Conservation (phyloP, 441 rosid species). For the Populus hybrid region DNA sequence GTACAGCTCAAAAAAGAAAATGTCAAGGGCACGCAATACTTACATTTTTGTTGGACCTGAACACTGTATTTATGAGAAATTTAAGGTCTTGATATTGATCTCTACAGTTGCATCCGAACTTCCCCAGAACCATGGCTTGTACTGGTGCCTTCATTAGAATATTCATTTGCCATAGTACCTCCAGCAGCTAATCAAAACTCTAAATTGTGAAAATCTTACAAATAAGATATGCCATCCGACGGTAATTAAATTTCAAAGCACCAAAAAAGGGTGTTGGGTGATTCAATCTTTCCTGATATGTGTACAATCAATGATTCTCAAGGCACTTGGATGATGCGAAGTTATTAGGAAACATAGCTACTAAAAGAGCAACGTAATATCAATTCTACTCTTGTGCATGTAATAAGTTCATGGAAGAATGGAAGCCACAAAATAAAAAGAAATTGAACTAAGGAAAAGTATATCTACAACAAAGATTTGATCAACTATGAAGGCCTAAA, state of each 20-base stretch:
- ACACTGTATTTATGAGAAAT: slow-evolving; percentile 67
- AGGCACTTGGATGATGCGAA: not conserved
- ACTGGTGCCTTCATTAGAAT: slow-evolving; percentile 51
- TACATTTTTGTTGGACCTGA: slow-evolving; percentile 72
- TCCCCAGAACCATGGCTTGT: slow-evolving; percentile 41
- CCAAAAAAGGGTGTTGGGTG: not conserved
- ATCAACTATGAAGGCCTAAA: not conserved
- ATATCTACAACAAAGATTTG: not conserved
- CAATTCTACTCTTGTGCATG: too few relatives aligned
- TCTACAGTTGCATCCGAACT: slow-evolving; percentile 54
- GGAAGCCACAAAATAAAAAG: not conserved
- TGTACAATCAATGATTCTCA: not conserved
- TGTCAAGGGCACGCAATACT: slow-evolving; percentile 25
- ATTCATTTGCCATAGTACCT: slow-evolving; percentile 63
- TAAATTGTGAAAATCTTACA: not conserved
- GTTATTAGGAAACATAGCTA: not conserved
- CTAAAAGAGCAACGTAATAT: not conserved
- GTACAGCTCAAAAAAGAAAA: not conserved
- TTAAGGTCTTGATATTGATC: slow-evolving; percentile 83
- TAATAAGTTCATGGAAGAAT: not conserved
- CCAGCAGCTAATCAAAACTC: slow-evolving; percentile 15
- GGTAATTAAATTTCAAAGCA: not conserved
- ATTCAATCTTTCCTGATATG: not conserved
- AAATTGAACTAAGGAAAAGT: not conserved
- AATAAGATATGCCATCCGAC: not conserved